Evolutionary conservation across 768 basidiomycete genomes (phyloP), one percentile per base, ranked within the genome.

Genomic region (Gautieria morchelliformis): DNA sequence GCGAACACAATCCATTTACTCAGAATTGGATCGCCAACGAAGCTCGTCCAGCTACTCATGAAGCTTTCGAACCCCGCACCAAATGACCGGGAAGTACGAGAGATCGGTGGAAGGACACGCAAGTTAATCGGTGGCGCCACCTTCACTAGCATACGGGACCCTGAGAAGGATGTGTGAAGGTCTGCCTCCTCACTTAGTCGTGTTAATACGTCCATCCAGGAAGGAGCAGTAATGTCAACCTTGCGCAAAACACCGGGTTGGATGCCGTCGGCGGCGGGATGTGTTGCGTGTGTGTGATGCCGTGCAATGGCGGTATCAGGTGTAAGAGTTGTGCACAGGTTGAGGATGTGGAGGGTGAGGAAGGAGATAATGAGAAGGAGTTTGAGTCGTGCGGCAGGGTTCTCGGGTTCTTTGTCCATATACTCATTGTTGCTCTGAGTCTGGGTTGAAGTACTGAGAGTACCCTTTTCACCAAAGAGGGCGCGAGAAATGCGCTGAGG

Each of bases 1-100:
- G 89, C 77, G 56, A 90, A 78, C 50, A 97, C 89, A 67, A 98
- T 93, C 88, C 91, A 94, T 73, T 98, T 98, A 64, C 82, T 85
- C 60, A 98, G 72, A 52, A 97, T 81, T 1, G 95, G 95, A 66
- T 99, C 95, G 39, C 93, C 93, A 52, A 97, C 92, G 62, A 97
- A 83, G 14, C 75, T 73, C 9, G 91, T 90, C 94, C 94, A 97
- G 4, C 81, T 78, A 44, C 82, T 81, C 88, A 96, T 89, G 75
- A 94, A 94, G 59, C 80, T 77, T 59, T 94, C 92, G 54, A 95
- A 72, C 20, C 80, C 72, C 58, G 84, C 82, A 24, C 72, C 74
- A 3, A 78, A 72, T 59, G 63, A 67, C 32, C 58, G 53, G 32
- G 63, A 60, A 10, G 62, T 48, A 66, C 61, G 62, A 62, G 65